Percentiles rank a stretch among this genome's conserved stretches.
Conservation (phyloP, 495 filamentous ascomycete species). For the Talaromyces ruber region DNA sequence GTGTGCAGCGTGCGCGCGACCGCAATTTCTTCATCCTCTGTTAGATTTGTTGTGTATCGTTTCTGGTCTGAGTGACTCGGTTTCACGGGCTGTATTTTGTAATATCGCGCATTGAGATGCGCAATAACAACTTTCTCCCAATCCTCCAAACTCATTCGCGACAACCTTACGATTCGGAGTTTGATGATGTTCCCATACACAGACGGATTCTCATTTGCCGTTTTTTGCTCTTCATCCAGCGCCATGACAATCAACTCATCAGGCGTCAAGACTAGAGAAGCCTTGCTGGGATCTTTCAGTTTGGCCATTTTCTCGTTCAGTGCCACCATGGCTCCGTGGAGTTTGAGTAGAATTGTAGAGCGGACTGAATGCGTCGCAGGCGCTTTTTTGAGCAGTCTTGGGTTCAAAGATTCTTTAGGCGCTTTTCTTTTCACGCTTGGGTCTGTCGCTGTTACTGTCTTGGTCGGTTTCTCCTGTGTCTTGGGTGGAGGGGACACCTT, state of each 20-base stretch:
- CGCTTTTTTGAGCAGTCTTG: constrained; percentile 62
- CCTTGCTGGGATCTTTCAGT: constrained; percentile 45
- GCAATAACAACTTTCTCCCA: constrained; percentile 49
- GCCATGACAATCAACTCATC: constrained; percentile 70
- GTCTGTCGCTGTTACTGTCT: constrained; percentile 10
- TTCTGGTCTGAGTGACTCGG: constrained; percentile 14
- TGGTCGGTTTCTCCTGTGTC: constrained; percentile 9
- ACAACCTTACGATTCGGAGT: constrained; percentile 62
- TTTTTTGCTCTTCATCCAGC: constrained; percentile 76
- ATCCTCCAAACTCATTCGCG: constrained; percentile 57
- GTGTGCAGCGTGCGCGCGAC: constrained; percentile 53
- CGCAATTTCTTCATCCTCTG: constrained; percentile 54
- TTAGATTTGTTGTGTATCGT: constrained; percentile 58
- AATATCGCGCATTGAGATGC: constrained; percentile 34
- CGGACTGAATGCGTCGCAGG: constrained; percentile 66
- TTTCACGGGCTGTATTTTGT: constrained; percentile 24
- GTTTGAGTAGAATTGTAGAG: constrained; percentile 54
- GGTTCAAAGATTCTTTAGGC: constrained; percentile 56
- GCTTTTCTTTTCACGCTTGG: constrained; percentile 18
- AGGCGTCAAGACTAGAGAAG: constrained; percentile 49
- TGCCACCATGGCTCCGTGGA: constrained; percentile 65
- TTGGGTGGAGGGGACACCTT: constrained; percentile 35
- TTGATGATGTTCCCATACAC: constrained; percentile 81
- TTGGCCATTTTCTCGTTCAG: constrained; percentile 52
- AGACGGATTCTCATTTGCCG: constrained; percentile 52